phyloP scores from a whole-genome alignment of 768 basidiomycete genomes.

The Termitomyces sp. region DNA sequence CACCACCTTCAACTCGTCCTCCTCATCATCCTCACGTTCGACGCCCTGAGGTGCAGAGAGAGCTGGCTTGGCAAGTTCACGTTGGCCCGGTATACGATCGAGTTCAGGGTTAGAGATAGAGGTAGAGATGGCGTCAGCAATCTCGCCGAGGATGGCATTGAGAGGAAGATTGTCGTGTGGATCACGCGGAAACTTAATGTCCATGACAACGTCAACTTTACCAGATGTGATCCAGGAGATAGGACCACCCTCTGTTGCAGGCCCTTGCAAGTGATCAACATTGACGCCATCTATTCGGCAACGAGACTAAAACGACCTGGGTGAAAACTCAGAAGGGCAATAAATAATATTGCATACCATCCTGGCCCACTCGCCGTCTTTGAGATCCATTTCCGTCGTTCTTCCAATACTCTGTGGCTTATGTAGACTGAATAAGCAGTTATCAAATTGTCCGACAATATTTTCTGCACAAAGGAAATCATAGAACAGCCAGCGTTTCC shows the following conservation, averaged over 20 bases:
- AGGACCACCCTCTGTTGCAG: conserved; percentile 77
- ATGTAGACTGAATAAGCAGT: conserved; percentile 94
- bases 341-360: conserved; percentile 58
- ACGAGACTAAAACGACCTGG: conserved; percentile 57
- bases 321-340: neutral
- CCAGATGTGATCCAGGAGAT: conserved; percentile 98
- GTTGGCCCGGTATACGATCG: conserved; percentile 76
- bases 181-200: conserved; percentile 94
- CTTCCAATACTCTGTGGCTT: conserved; percentile 93
- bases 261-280: conserved; percentile 89
- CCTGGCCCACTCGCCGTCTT: conserved; percentile 79
- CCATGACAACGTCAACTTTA: conserved; percentile 93
- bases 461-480: conserved; percentile 93
- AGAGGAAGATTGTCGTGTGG: conserved; percentile 63
- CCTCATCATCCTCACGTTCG: conserved; percentile 23
- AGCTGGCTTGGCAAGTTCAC: conserved; percentile 82
- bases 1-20: conserved; percentile 48
- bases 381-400: conserved; percentile 79
- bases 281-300: conserved; percentile 96
- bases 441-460: conserved; percentile 96
- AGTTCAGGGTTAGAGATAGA: conserved; percentile 39
- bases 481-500: conserved; percentile 95
- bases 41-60: conserved; percentile 62
- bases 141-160: conserved; percentile 81
- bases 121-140: conserved; percentile 83